Base-by-base conservation (phyloP, 2,329 filamentous ascomycete genomes). In the Trichophyton mentagrophytes region DNA sequence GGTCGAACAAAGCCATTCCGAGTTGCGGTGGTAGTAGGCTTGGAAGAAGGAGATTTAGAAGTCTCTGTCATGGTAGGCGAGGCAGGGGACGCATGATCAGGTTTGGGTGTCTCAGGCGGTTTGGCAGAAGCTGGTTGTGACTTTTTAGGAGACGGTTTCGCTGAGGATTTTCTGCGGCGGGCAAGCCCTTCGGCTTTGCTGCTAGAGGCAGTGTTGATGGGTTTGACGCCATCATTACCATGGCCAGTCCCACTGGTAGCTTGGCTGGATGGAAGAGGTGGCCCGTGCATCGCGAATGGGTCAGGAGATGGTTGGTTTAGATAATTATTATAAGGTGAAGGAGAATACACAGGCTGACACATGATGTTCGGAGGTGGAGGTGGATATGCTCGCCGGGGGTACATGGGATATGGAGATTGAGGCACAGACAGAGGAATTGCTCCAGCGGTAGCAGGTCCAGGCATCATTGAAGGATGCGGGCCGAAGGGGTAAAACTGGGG, bases 401-500 rank as follows among this genome's bases (percentile, higher is more conserved):
- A 62, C 51, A 60, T 57, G 38, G 60, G 61, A 30, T 53, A 61
- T n/a, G 57, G 56, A n/a, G 64, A 56, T 59, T 63, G 62, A 11
- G 59, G 65, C 33, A 64, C 13, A 4, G 63, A 61, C 8, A 55
- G n/a, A 7, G 65, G 38, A 40, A 61, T 42, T 44, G 55, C 49
- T 20, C 67, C 66, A 20, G 67, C 62, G 57, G 64, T 69, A 17
- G 69, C 77, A 64, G 67, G 68, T 27, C 71, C 74, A 58, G 68
- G 76, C 61, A 67, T 71, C 47, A 69, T 73, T 76, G 74, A 78
- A 57, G 59, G 63, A 59, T 70, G 69, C 56, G 68, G 68, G 30
- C 68, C 27, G 27, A 27, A 49, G 17, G 40, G 71, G 61, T 65
- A 59, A 68, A 67, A 70, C 60, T 64, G 67, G 60, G 66, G 67